Evolutionary conservation across 2,329 filamentous ascomycete genomes (phyloP).

Genomic region (Pestalotiopsis sp.): DNA sequence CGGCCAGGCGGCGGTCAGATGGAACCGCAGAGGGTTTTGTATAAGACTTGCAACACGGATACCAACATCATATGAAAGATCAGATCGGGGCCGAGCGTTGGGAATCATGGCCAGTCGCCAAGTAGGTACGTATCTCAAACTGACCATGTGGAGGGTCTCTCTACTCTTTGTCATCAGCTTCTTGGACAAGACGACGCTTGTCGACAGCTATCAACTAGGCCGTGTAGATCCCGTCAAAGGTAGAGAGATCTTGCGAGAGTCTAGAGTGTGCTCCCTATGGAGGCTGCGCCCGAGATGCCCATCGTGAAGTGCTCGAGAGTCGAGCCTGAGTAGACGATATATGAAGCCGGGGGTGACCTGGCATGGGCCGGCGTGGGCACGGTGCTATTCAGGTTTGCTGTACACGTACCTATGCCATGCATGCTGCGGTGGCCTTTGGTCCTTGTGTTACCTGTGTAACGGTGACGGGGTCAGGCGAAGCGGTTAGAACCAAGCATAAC

Average conservation of each 20-base stretch:
- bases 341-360: constrained; percentile 2
- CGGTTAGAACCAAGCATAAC: constrained; percentile 1
- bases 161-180: neutral
- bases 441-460: constrained; percentile 7
- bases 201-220: neutral
- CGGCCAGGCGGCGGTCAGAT: neutral
- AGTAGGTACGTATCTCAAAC: neutral
- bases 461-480: neutral
- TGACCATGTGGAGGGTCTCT: neutral
- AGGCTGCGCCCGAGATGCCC: neutral
- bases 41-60: constrained; percentile 19
- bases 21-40: constrained; percentile 11
- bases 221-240: neutral
- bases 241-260: neutral
- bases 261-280: neutral
- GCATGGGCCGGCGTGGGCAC: neutral
- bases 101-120: neutral
- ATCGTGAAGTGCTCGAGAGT: neutral
- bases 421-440: neutral
- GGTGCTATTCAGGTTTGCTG: neutral
- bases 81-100: neutral
- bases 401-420: neutral
- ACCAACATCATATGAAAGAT: constrained; percentile 11
- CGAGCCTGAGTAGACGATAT: neutral
- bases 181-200: neutral